A percentile compares a stretch with the other conserved stretches of the same genome.
Evolutionary conservation across 1,284 basidiomycete genomes (phyloP).

Genomic region (Malassezia psittaci): DNA sequence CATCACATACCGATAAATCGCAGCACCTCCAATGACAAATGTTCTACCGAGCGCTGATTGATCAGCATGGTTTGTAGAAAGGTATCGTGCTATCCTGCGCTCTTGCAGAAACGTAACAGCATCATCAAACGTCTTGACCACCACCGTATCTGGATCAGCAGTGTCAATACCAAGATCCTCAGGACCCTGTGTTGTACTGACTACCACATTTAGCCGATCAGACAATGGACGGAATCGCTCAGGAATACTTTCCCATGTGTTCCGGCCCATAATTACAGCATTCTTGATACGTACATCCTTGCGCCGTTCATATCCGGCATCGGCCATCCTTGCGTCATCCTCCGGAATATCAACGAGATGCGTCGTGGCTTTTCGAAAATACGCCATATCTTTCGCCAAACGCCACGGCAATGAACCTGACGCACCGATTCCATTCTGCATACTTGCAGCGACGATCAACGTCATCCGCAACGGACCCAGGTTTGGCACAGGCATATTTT

Average conservation of each 20-base stretch:
- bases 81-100: conserved; percentile 9
- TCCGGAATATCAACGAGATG: conserved; percentile 47
- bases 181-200: conserved; percentile 51
- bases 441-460: conserved; percentile 84
- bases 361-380: conserved; percentile 73
- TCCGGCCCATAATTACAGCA: conserved; percentile 86
- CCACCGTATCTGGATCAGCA: conserved; percentile 8
- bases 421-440: conserved; percentile 74
- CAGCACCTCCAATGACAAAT: conserved; percentile 18
- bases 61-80: not conserved
- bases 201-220: conserved; percentile 68
- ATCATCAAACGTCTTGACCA: conserved; percentile 14
- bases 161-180: not conserved
- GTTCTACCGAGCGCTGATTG: conserved; percentile 10
- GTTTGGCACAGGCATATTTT: not conserved
- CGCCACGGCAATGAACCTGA: conserved; percentile 72
- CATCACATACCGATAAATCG: conserved; percentile 12
- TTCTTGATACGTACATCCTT: conserved; percentile 53
- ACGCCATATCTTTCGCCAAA: conserved; percentile 78
- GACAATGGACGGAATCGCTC: conserved; percentile 69
- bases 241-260: conserved; percentile 98
- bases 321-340: conserved; percentile 8
- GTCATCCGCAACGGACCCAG: conserved; percentile 54
- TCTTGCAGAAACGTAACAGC: conserved; percentile 10
- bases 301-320: conserved; percentile 8